Evolutionary conservation across 2,329 filamentous ascomycete species (phyloP).

Genomic region (Pseudocercospora eumusae): DNA sequence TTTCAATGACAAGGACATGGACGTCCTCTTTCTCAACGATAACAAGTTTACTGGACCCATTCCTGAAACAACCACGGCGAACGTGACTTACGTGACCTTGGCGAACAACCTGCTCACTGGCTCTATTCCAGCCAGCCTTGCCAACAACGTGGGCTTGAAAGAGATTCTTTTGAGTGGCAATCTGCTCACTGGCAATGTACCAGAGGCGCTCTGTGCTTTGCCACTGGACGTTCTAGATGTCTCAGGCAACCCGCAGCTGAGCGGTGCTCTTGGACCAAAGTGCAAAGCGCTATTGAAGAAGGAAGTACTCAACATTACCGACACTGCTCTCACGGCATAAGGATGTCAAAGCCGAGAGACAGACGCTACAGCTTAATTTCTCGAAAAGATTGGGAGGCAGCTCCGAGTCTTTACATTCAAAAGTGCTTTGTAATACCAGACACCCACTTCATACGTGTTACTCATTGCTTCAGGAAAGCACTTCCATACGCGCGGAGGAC

Average conservation of each 20-base stretch:
- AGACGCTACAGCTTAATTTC: no score
- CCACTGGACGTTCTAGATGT: conserved; percentile 19
- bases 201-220: conserved; percentile 22
- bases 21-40: conserved; percentile 22
- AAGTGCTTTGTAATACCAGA: no score
- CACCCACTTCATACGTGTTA: no score
- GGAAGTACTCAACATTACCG: conserved; percentile 12
- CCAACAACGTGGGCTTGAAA: conserved; percentile 11
- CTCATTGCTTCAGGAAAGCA: no score
- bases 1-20: conserved; percentile 19
- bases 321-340: neutral
- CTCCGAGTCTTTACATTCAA: no score
- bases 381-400: no score
- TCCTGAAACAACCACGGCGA: conserved; percentile 17
- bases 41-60: conserved; percentile 23
- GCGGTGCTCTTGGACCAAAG: conserved; percentile 17
- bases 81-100: conserved; percentile 11
- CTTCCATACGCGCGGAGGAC: no score
- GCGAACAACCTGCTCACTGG: conserved; percentile 22
- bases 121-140: conserved; percentile 18
- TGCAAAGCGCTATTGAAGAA: conserved; percentile 13
- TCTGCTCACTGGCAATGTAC: conserved; percentile 18
- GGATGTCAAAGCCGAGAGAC: no score
- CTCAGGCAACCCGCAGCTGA: conserved; percentile 17
- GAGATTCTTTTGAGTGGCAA: conserved; percentile 20